A percentile compares a stretch with the other conserved stretches of the same genome.
Evolutionary conservation across 257 asterid genomes (phyloP).

Genomic region (Penstemon newberryi): DNA sequence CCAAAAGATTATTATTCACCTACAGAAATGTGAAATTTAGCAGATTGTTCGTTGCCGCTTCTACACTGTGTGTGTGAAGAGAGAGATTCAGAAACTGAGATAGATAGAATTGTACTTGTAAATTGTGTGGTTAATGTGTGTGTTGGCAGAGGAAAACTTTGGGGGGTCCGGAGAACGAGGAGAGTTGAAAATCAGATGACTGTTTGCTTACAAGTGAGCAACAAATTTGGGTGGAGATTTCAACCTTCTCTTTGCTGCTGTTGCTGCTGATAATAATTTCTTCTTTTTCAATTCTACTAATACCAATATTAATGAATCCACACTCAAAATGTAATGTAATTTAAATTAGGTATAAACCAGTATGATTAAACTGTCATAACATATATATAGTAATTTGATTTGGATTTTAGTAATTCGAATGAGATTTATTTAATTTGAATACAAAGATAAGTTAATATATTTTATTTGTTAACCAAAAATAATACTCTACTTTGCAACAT

Average conservation of each 20-base stretch:
- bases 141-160: conserved; percentile 22
- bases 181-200: conserved; percentile 12
- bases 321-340: too few relatives aligned
- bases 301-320: too few relatives aligned
- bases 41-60: neutral
- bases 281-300: neutral
- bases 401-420: too few relatives aligned
- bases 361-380: too few relatives aligned
- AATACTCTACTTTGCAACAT: too few relatives aligned
- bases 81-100: neutral
- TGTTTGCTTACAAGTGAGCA: conserved; percentile 24
- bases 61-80: conserved; percentile 9
- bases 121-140: conserved; percentile 10
- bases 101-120: too few relatives aligned
- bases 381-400: too few relatives aligned
- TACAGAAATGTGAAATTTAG: neutral
- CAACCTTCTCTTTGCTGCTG: conserved; percentile 3
- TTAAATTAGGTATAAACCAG: too few relatives aligned
- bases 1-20: neutral
- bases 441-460: too few relatives aligned
- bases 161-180: conserved; percentile 30
- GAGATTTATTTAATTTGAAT: too few relatives aligned
- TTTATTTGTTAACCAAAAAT: too few relatives aligned
- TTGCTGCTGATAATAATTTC: neutral
- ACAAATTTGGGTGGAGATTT: conserved; percentile 29